These are phyloP conservation scores for Sabuloglossum arenarium DNA, from an alignment of 495 filamentous ascomycete genomes.

Conservation along the genomic window DNA sequence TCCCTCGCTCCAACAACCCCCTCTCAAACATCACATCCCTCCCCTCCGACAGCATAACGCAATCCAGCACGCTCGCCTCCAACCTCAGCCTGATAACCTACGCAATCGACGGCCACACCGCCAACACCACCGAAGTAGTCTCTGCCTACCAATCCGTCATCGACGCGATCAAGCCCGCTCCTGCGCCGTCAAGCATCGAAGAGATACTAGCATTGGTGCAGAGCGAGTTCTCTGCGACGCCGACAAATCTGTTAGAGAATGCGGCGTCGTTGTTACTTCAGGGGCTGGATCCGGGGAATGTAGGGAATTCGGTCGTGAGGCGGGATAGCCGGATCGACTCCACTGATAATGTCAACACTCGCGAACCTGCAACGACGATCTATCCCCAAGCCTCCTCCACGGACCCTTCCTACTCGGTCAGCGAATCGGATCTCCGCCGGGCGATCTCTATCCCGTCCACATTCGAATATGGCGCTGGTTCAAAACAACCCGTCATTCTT, in stretches of 20 bases:
- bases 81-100: not conserved
- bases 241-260: not conserved
- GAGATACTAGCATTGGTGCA: not conserved
- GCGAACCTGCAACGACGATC: not conserved
- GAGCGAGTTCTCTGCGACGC: not conserved
- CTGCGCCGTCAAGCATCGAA: not conserved
- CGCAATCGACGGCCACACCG: not conserved
- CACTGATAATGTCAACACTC: not conserved
- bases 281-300: not conserved
- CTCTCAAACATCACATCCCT: not conserved
- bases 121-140: not conserved
- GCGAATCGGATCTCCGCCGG: constrained; percentile 4
- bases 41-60: not conserved
- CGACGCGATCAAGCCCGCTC: not conserved
- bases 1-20: too few species aligned
- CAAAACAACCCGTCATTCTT: constrained; percentile 5
- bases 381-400: constrained; percentile 1
- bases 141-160: not conserved
- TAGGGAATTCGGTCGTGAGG: not conserved
- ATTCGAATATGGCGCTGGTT: constrained; percentile 4
- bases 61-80: not conserved
- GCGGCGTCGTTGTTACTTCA: not conserved
- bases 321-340: not conserved
- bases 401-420: constrained; percentile 4
- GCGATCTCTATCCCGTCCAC: constrained; percentile 6